Percentiles rank a stretch among this genome's conserved stretches.
phyloP scores from a whole-genome alignment of 2,329 filamentous ascomycete genomes.

The Nemania sp. region DNA sequence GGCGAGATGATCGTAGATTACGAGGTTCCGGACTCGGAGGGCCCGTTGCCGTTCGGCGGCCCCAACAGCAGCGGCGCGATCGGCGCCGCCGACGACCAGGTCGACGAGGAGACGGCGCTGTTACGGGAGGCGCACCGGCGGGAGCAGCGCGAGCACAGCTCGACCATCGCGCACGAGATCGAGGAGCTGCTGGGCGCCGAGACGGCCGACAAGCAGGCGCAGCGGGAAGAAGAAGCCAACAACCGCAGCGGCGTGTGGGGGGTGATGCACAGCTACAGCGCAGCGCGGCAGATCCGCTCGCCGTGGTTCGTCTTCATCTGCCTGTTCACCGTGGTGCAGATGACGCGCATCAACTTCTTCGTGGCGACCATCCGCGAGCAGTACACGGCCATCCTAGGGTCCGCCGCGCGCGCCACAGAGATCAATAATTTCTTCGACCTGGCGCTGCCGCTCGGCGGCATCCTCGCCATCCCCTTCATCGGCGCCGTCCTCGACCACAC shows the following conservation, averaged over 20 bases:
- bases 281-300: conserved; percentile 77
- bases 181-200: conserved; percentile 76
- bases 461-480: conserved; percentile 88
- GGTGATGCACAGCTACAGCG: conserved; percentile 79
- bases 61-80: too few species aligned
- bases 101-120: conserved; percentile 68
- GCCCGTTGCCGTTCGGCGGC: too few species aligned
- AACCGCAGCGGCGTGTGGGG: conserved; percentile 85
- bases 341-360: conserved; percentile 91
- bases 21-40: conserved; percentile 61
- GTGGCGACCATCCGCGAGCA: conserved; percentile 87
- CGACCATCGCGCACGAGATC: conserved; percentile 76
- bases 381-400: conserved; percentile 79
- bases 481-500: conserved; percentile 82
- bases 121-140: conserved; percentile 67
- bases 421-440: conserved; percentile 90
- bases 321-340: conserved; percentile 81
- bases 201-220: conserved; percentile 71
- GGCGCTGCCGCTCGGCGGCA: conserved; percentile 84
- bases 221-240: conserved; percentile 77
- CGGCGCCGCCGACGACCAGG: conserved; percentile 67
- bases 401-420: conserved; percentile 68
- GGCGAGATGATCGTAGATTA: conserved; percentile 83
- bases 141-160: conserved; percentile 69
- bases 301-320: conserved; percentile 90